Evolutionary conservation across 495 filamentous ascomycete genomes (phyloP).

Genomic region (Glonium stellatum): DNA sequence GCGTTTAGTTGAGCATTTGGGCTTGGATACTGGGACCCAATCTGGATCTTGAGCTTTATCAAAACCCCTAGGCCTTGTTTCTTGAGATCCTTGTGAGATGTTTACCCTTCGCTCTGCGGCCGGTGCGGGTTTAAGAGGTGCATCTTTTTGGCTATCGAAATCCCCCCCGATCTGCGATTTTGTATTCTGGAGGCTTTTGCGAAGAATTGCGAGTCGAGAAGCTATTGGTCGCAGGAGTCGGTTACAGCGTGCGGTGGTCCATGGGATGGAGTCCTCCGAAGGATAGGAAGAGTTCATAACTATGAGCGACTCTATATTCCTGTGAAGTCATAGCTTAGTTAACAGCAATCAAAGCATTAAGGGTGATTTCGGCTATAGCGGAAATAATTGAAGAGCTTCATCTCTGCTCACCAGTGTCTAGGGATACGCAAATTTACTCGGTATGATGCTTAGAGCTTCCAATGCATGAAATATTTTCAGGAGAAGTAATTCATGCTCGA

Average conservation of each 20-base stretch:
- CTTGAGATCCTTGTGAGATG: conserved; percentile 10
- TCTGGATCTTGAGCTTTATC: conserved; percentile 25
- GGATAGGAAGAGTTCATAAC: conserved; percentile 1
- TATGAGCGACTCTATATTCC: not conserved
- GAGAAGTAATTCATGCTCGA: not conserved
- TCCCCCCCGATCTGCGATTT: conserved; percentile 3
- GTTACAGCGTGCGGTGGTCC: conserved; percentile 27
- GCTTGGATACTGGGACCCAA: conserved; percentile 17
- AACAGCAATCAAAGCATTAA: not conserved
- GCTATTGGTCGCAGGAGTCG: conserved; percentile 25
- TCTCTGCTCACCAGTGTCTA: not conserved
- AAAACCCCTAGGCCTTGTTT: conserved; percentile 19
- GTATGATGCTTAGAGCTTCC: not conserved
- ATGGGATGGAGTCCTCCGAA: conserved; percentile 18
- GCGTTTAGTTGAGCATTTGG: not conserved
- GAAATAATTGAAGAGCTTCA: not conserved
- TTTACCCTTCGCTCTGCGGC: conserved; percentile 1
- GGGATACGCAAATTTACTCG: not conserved
- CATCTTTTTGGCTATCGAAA: not conserved
- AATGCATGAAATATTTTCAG: not conserved
- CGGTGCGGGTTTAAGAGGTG: not conserved
- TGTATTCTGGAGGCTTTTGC: conserved; percentile 13
- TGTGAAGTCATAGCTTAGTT: not conserved
- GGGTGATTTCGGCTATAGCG: not conserved
- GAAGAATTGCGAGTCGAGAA: conserved; percentile 20